Evolutionary conservation across 1,139 yeast species (phyloP), one percentile per base, ranked within the genome.

Genomic region (Lipomyces yarrowii): DNA sequence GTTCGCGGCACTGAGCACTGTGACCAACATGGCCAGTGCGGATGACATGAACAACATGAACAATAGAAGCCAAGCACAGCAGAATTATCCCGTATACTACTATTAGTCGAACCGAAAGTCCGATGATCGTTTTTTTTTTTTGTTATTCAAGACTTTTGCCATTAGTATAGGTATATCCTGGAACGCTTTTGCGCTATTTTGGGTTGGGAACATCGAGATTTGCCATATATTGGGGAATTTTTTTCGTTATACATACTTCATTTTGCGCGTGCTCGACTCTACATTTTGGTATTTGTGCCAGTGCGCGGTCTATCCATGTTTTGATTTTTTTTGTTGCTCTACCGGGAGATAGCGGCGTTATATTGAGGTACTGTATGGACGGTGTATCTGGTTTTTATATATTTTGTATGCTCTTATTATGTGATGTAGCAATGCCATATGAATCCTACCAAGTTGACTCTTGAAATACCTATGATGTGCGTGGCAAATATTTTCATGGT

Each of bases 81-180:
- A 56, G 51, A 42, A 57, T 15, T 60, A 56, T 32, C 63, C 63
- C 23, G 48, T 60, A 26, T 56, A 60, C 33, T 60, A 60, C 37
- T 60, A 55, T 46, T 60, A 32, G 21, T 18, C 35, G 33, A 18
- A 21, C 7, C 32, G 26, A n/a, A 21, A 23, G 10, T 13, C 15
- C 39, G 37, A 18, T 5, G 13, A 18, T 42, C 7, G 26, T 7
- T 33, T n/a, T 21, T 13, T 39, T 56, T 21, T 0, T 26, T 10
- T n/a, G n/a, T 7, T 52, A 51, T 39, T 51, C 52, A 26, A 26
- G 52, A 35, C 23, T 51, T 59, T n/a, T n/a, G 13, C 23, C 26
- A 52, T n/a, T n/a, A 11, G 21, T 42, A n/a, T 42, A 5, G 7
- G 48, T n/a, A 18, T 42, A 37, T 42, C 18, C 48, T 42, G 48